Evolutionary conservation across 2,329 filamentous ascomycete genomes (phyloP), one percentile per base, ranked within the genome.

Genomic region (Hypoxylon sp.): DNA sequence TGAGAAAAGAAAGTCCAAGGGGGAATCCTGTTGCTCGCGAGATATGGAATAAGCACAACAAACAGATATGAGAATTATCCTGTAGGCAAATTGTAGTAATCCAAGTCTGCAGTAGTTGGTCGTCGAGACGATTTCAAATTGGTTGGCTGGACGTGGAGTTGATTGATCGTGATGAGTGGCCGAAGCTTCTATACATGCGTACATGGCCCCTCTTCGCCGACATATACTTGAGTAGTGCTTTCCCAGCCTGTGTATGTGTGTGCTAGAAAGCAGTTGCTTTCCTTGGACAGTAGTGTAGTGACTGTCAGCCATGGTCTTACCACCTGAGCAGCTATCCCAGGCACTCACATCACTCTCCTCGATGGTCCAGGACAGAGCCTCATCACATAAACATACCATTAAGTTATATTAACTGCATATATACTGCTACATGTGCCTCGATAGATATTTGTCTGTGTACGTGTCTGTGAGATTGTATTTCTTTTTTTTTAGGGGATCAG

Each of bases 1-100:
- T 53, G 30, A n/a, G 49, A 41, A 56, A 32, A 44, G 22, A 58
- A 53, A 56, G 15, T 39, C 49, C 49, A 53, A 56, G 37, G 50
- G 20, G 15, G n/a, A 56, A 26, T 50, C 48, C 24, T 57, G 49
- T 55, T 51, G 30, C 55, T 55, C 11, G 53, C 24, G 19, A 59
- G 48, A 32, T 46, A 49, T 51, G 37, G 50, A 49, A 54, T 28
- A 44, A 51, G 10, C 3, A 28, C 44, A 37, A 48, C 48, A 43
- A 20, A 43, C 19, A 19, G 20, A 26, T 19, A 20, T n/a, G 43
- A 19, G 34, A 37, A 56, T 17, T 7, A 50, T 20, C 39, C 24
- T 34, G 19, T 32, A 8, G 15, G 54, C 30, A 10, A 30, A 6
- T 32, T 24, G 13, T 17, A 19, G 43, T 41, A 22, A 24, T 56